phyloP scores from a whole-genome alignment of 352 stramenopile genomes.

The Globisporangium cylindrosporum region DNA sequence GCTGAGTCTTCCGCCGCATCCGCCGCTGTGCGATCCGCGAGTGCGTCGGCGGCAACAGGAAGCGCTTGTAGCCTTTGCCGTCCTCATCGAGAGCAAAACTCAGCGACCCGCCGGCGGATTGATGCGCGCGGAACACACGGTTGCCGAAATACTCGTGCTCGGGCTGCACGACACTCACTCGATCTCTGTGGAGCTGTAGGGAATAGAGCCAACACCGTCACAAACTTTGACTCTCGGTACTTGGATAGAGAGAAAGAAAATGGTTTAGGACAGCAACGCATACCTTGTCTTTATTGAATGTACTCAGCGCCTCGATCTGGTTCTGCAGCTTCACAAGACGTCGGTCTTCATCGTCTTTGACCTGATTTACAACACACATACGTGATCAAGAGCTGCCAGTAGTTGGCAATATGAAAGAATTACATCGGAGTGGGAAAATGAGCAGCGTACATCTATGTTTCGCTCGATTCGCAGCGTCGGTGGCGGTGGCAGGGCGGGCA shows the following conservation, averaged over 20 bases:
- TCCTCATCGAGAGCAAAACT: slow-evolving; percentile 35
- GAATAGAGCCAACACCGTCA: not conserved
- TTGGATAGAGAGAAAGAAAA: not conserved
- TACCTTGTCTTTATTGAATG: slow-evolving; percentile 80
- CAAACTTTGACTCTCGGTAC: not conserved
- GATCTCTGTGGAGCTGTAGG: slow-evolving; percentile 61
- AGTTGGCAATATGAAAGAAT: not conserved
- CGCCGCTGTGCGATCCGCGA: slow-evolving; percentile 30
- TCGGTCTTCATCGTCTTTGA: slow-evolving; percentile 93
- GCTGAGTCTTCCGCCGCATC: slow-evolving; percentile 34
- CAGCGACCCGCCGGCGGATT: slow-evolving; percentile 21
- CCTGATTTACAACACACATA: slow-evolving; percentile 24
- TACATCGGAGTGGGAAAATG: not conserved
- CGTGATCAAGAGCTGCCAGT: not conserved
- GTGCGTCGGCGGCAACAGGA: slow-evolving; percentile 30
- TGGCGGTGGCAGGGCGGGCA: slow-evolving; percentile 93
- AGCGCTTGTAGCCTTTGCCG: slow-evolving; percentile 38
- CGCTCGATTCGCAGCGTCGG: slow-evolving; percentile 92
- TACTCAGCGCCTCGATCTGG: slow-evolving; percentile 89
- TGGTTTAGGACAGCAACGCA: not conserved
- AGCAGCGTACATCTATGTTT: slow-evolving; percentile 87
- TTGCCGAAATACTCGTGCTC: slow-evolving; percentile 52
- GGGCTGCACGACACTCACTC: slow-evolving; percentile 56
- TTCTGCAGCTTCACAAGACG: slow-evolving; percentile 91
- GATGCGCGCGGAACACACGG: slow-evolving; percentile 28